phyloP scores from a whole-genome alignment of 116 monocot species.

The Zostera marina region DNA sequence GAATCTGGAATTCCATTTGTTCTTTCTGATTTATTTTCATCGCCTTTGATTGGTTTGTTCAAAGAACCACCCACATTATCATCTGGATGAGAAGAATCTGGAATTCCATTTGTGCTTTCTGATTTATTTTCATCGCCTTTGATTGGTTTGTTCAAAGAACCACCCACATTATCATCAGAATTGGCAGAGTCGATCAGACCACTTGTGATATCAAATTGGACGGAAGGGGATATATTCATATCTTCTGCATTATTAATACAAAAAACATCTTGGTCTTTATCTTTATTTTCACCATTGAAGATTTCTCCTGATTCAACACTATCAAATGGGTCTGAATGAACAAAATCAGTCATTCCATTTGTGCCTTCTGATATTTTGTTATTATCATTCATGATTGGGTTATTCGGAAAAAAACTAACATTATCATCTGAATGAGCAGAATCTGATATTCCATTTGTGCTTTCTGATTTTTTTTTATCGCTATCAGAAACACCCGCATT shows the following conservation, averaged over 20 bases:
- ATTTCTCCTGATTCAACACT: neutral
- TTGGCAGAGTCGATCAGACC: too few species aligned
- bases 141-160: too few species aligned
- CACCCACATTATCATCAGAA: too few species aligned
- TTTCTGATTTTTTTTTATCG: neutral
- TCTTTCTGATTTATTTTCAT: too few species aligned
- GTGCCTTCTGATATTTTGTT: neutral
- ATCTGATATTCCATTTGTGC: neutral
- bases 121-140: too few species aligned
- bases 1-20: too few species aligned
- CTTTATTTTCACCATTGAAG: neutral
- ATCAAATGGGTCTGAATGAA: neutral
- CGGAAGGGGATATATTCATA: neutral
- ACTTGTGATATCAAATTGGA: too few species aligned
- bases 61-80: too few species aligned
- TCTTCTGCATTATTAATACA: conserved; percentile 1
- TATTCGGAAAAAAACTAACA: neutral
- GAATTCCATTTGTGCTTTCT: too few species aligned
- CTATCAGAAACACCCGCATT: neutral
- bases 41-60: too few species aligned
- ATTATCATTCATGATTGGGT: neutral
- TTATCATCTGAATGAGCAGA: neutral
- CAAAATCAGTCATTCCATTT: neutral
- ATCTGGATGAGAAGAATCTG: too few species aligned
- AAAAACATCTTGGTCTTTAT: neutral